phyloP scores from a whole-genome alignment of 352 stramenopile genomes.

The Phytopythium litorale region DNA sequence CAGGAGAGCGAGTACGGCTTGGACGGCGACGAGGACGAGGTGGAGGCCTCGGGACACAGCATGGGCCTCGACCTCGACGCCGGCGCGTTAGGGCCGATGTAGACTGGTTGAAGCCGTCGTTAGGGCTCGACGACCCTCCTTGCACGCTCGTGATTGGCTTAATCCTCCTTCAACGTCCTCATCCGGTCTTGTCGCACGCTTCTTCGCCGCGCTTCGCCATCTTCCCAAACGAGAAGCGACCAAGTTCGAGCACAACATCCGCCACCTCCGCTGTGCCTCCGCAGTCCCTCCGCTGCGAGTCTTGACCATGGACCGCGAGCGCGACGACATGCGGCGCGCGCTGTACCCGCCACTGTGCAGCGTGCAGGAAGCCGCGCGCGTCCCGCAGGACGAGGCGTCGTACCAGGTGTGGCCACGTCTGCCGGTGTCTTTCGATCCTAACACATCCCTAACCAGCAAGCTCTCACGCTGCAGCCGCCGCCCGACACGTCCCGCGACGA shows the following conservation, averaged over 20 bases:
- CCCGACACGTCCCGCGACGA: slow-evolving; percentile 39
- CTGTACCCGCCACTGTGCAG: slow-evolving; percentile 5
- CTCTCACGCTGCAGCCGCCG: not conserved
- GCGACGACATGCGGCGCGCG: not conserved
- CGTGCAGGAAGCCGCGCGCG: slow-evolving; percentile 3
- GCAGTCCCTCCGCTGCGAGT: not conserved
- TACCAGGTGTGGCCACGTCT: not conserved
- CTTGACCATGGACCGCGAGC: not conserved
- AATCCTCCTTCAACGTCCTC: not conserved
- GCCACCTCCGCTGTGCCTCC: not conserved
- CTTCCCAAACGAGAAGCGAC: not conserved
- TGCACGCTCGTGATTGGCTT: not conserved
- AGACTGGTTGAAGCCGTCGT: not conserved
- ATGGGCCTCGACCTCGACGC: slow-evolving; percentile 3
- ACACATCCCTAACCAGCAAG: not conserved
- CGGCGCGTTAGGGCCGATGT: too few species aligned
- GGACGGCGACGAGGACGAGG: not conserved
- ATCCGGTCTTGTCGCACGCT: not conserved
- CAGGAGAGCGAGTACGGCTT: slow-evolving; percentile 6
- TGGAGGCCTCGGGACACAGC: not conserved
- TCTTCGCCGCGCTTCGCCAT: not conserved
- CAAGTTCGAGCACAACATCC: not conserved
- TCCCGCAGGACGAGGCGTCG: too few species aligned
- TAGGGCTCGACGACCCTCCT: not conserved
- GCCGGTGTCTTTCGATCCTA: not conserved